These are phyloP conservation scores for Russula sp. DNA, from an alignment of 768 basidiomycete genomes.

Conservation along the genomic window DNA sequence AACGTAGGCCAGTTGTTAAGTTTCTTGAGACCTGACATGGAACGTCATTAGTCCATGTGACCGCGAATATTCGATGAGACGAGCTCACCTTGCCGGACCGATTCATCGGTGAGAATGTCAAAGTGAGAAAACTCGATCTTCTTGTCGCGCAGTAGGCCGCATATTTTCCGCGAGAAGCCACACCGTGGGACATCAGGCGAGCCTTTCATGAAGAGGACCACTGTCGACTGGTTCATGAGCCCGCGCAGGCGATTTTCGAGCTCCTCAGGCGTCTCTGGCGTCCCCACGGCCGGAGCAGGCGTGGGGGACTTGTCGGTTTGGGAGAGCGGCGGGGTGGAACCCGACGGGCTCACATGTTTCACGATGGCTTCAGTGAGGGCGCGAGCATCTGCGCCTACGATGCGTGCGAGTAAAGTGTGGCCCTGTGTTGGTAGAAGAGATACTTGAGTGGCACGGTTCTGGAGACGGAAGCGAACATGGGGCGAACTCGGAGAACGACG, in stretches of 20 bases:
- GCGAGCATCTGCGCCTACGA: slow-evolving; percentile 74
- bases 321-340: slow-evolving; percentile 39
- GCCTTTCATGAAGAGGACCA: slow-evolving; percentile 66
- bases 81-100: slow-evolving; percentile 41
- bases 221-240: slow-evolving; percentile 68
- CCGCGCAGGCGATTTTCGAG: slow-evolving; percentile 54
- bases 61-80: not conserved
- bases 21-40: slow-evolving; percentile 43
- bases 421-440: slow-evolving; percentile 47
- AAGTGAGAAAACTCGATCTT: slow-evolving; percentile 49
- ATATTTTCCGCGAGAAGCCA: slow-evolving; percentile 55
- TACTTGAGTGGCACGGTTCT: not conserved
- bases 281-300: slow-evolving; percentile 24
- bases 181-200: slow-evolving; percentile 54
- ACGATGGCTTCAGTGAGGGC: slow-evolving; percentile 56
- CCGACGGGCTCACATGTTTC: slow-evolving; percentile 41
- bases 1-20: slow-evolving; percentile 61
- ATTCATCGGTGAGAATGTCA: slow-evolving; percentile 54
- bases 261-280: slow-evolving; percentile 56
- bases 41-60: not conserved
- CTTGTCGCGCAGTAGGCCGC: slow-evolving; percentile 44
- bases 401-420: slow-evolving; percentile 73
- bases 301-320: slow-evolving; percentile 41
- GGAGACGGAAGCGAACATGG: not conserved
- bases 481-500: slow-evolving; percentile 68